Base-by-base conservation (phyloP, 192 early-diverging fungal genomes). In the Paraglomus occultum region DNA sequence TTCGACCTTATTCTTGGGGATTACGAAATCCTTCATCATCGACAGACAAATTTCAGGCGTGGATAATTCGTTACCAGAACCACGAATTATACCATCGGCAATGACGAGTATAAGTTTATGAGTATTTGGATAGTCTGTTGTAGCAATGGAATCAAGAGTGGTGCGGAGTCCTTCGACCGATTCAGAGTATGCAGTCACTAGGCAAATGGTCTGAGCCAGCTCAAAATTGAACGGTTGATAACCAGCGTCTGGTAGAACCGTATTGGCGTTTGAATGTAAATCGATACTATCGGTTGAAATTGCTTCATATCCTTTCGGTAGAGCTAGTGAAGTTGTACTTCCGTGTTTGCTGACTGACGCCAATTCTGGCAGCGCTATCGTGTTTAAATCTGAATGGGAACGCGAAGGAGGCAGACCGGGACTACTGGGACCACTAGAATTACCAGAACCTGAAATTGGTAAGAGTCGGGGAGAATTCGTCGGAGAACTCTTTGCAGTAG, bases 111-210 rank as follows among this genome's bases (percentile, higher is more conserved):
- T 81, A 20, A 91, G 67, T 83, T 94, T 94, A 80, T 88, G 89
- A 43, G 88, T 88, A 53, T 87, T 85, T 23, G 87, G 89, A 71
- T 89, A 93, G 67, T 90, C 86, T 0, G 92, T 93, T 20, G 79
- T 83, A 23, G 88, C 87, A 70, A 92, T 80, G 59, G 91, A 92
- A 74, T 94, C 90, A 49, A 94, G 69, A 9, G 91, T 94, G 8
- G 85, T 88, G 20, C 87, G 79, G 47, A 93, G 73, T 7, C 88
- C 86, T 47, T 92, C 83, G 52, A 76, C 79, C 11, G 87, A 87
- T 75, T 92, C 90, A 22, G 92, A 94, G 72, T 92, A 91, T 53
- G 88, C 89, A 1, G 91, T 91, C 6, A 92, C 87, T 23, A 91
- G 75, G 59, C 88, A 79, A 58, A 92, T 86, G 10, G 89, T 91